These are phyloP conservation scores for Hypoxylon sp. DNA, from an alignment of 2,329 filamentous ascomycete genomes.

Conservation along the genomic window DNA sequence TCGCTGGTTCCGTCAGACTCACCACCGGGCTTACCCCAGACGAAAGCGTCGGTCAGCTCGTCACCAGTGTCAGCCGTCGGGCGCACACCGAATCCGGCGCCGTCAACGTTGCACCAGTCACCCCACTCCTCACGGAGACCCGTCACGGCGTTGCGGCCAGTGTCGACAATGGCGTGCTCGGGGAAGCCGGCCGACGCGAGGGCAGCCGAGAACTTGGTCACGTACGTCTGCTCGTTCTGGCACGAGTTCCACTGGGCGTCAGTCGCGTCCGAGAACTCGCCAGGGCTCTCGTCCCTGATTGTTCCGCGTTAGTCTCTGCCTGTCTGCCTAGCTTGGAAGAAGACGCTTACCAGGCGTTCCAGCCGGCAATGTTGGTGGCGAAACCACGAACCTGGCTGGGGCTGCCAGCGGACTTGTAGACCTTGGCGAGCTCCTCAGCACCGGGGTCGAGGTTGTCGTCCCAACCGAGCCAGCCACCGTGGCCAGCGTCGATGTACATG, in stretches of 20 bases:
- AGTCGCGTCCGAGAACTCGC: slow-evolving; percentile 45
- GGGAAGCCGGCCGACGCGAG: slow-evolving; percentile 59
- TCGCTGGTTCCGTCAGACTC: slow-evolving; percentile 56
- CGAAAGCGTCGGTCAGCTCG: slow-evolving; percentile 64
- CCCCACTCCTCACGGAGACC: slow-evolving; percentile 62
- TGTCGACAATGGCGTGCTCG: slow-evolving; percentile 49
- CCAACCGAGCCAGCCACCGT: slow-evolving; percentile 69
- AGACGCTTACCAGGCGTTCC: slow-evolving; percentile 58
- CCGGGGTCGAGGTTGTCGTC: slow-evolving; percentile 61
- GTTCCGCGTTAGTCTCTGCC: slow-evolving; percentile 14
- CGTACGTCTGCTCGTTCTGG: slow-evolving; percentile 66
- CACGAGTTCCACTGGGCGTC: slow-evolving; percentile 57
- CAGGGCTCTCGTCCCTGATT: slow-evolving; percentile 42
- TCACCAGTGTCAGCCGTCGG: slow-evolving; percentile 63
- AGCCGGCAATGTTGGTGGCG: slow-evolving; percentile 66
- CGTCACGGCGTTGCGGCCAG: slow-evolving; percentile 53
- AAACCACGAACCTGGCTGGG: slow-evolving; percentile 62
- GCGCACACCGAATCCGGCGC: slow-evolving; percentile 65
- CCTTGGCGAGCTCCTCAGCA: slow-evolving; percentile 56
- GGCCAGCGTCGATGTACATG: slow-evolving; percentile 67
- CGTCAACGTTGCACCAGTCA: slow-evolving; percentile 68
- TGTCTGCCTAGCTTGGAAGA: slow-evolving; percentile 29
- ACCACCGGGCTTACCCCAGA: slow-evolving; percentile 69
- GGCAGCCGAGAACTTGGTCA: slow-evolving; percentile 71
- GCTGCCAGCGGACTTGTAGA: slow-evolving; percentile 61